phyloP scores from a whole-genome alignment of 1,139 yeast genomes.

The Candida sp. region DNA sequence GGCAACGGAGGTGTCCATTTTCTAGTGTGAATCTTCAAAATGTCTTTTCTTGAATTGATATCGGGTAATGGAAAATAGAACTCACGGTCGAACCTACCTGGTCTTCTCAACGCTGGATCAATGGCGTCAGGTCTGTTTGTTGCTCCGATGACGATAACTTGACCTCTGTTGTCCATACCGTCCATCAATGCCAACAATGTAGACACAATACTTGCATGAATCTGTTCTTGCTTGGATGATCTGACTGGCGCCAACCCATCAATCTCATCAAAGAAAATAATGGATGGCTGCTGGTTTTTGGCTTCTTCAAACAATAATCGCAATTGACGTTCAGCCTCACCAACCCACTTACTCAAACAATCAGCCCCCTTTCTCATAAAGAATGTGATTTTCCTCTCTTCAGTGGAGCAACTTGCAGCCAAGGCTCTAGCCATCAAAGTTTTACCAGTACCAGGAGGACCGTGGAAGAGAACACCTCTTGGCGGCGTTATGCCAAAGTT shows the following conservation, averaged over 20 bases:
- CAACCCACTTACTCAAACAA: slow-evolving; percentile 97
- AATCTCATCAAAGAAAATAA: slow-evolving; percentile 95
- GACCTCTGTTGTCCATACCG: slow-evolving; percentile 98
- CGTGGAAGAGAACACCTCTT: slow-evolving; percentile 96
- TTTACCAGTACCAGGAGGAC: slow-evolving; percentile 99
- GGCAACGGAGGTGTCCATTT: slow-evolving; percentile 85
- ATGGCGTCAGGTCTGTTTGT: slow-evolving; percentile 98
- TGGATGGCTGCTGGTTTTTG: slow-evolving; percentile 92
- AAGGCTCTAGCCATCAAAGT: slow-evolving; percentile 98
- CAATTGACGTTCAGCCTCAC: slow-evolving; percentile 97
- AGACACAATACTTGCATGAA: slow-evolving; percentile 96
- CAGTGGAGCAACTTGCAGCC: slow-evolving; percentile 92
- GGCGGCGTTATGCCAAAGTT: slow-evolving; percentile 96
- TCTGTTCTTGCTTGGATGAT: slow-evolving; percentile 96
- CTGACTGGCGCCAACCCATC: slow-evolving; percentile 99
- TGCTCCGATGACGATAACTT: slow-evolving; percentile 97
- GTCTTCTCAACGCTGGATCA: slow-evolving; percentile 96
- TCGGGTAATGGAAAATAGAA: slow-evolving; percentile 96
- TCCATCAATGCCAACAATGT: slow-evolving; percentile 96
- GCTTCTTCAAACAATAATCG: slow-evolving; percentile 95
- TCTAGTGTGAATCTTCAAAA: slow-evolving; percentile 81
- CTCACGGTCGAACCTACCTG: slow-evolving; percentile 97
- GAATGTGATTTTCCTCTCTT: slow-evolving; percentile 84
- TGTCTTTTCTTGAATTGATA: slow-evolving; percentile 74
- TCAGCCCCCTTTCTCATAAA: slow-evolving; percentile 99